Percentiles rank a stretch among this genome's conserved stretches.
Conservation (phyloP, 345 rosid genomes). For the Rhodamnia argentea region DNA sequence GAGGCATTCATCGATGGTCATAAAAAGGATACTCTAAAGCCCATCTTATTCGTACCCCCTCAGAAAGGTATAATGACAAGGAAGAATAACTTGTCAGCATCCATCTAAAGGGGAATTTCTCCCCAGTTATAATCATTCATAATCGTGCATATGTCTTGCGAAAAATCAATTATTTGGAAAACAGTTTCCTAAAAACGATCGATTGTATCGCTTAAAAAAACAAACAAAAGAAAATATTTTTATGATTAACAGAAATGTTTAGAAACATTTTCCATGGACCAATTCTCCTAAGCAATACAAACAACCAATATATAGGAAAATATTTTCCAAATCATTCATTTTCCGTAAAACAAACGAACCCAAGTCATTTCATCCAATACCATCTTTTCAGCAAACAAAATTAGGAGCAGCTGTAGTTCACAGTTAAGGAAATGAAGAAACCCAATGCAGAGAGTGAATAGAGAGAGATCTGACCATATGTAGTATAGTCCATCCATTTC, state of each 20-base stretch:
- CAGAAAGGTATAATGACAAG: neutral
- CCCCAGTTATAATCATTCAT: neutral
- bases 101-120: neutral
- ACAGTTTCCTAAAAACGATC: neutral
- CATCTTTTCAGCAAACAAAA: neutral
- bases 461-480: constrained; percentile 7
- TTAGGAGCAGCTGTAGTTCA: neutral
- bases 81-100: neutral
- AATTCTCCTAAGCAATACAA: neutral
- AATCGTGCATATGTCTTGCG: neutral
- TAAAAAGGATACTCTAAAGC: neutral
- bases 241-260: neutral
- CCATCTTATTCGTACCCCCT: neutral
- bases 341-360: neutral
- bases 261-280: neutral
- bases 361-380: neutral
- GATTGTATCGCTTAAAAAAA: neutral
- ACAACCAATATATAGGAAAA: neutral
- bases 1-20: neutral
- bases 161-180: neutral
- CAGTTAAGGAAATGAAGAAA: neutral
- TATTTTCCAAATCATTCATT: neutral
- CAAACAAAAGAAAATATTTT: neutral
- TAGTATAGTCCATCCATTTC: constrained; percentile 18
- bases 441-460: neutral